Base-by-base conservation (phyloP, 345 rosid genomes). In the Brassica carinata region DNA sequence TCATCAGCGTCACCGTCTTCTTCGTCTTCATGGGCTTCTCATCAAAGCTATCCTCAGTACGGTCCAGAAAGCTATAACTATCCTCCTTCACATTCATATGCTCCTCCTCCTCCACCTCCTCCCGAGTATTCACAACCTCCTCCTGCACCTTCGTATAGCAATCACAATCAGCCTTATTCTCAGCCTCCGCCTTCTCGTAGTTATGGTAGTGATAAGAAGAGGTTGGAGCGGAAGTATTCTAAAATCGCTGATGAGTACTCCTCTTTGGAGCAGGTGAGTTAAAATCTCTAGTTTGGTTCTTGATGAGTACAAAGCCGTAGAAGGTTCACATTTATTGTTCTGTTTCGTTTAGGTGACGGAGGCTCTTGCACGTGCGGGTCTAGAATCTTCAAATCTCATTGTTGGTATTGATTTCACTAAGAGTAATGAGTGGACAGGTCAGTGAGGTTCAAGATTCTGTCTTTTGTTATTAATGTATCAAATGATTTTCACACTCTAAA, bases 401-500 rank as follows among this genome's bases (percentile, higher is more conserved):
- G 95, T 96, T 68, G 99, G 99, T 77, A 88, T 96, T 77, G 99
- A 96, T 88, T 93, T 93, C 83, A 96, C 99, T 5, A 96, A 96
- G 88, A 96, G 99, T 86, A 96, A 96, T 5, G 97, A 92, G 70
- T 96, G 99, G 99, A 96, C 99, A 84, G 99, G 99, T 93, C 59
- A 48, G 68, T 62, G 67, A 58, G 61, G 61, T 4, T 79, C 69
- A 64, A n/a, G 76, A 19, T 83, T 67, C 63, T 26, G 84, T 45
- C 64, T 53, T 59, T 0, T 38, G 11, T 5, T 80, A 6, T 45
- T 45, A 53, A 72, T 82, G 36, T 69, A 29, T 51, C 26, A 0
- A 48, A 63, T 45, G 75, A 55, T 72, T 27, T 64, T 72, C 67
- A 66, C 51, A 27, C 64, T 74, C 38, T 31, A 67, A 31, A 40